Evolutionary conservation across 371 early-diverging fungal genomes (phyloP), one percentile per base, ranked within the genome.

Genomic region (Saksenaea oblongispora): DNA sequence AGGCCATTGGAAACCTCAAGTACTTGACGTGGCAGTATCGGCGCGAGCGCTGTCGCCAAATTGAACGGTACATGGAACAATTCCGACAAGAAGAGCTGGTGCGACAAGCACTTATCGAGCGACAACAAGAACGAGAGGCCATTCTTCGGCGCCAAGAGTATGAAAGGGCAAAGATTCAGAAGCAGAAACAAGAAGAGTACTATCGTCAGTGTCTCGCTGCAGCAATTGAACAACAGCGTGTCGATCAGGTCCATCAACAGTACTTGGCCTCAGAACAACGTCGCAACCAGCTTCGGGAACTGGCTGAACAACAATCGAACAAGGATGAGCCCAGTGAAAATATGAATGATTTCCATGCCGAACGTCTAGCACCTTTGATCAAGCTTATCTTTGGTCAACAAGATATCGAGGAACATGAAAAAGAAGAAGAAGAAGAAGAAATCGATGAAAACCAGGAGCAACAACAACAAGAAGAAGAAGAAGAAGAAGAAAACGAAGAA

Each of bases 151-250:
- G 42, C n/a, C 59, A 44, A n/a, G 28, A 62, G 17, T 27, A 62
- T 26, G 56, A 56, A 56, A 17, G 22, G 22, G 51, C 22, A n/a
- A 47, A 8, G 9, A 17, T 22, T 7, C 51, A 26, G 22, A 54
- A 62, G 31, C 61, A 59, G 17, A 35, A 37, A 24, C 60, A 60
- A 24, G 65, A 65, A 15, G 59, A 37, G n/a, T 54, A 55, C 39
- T 58, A 62, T 35, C 65, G 70, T 14, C 63, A 44, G 31, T 56
- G 63, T 24, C 56, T 70, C 5, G 63, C 63, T n/a, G 61, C 63
- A 4, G 70, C 70, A 14, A 42, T 65, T 22, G 70, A 70, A 34
- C 70, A 63, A 37, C 58, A 56, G 10, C 62, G 66, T n/a, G 57
- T 63, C 11, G 56, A 65, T 9, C n/a, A 22, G 51, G 17, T 47